Percentiles rank a stretch among this genome's conserved stretches.
phyloP scores from a whole-genome alignment of 257 asterid genomes.

The Solanum corneliomulleri region DNA sequence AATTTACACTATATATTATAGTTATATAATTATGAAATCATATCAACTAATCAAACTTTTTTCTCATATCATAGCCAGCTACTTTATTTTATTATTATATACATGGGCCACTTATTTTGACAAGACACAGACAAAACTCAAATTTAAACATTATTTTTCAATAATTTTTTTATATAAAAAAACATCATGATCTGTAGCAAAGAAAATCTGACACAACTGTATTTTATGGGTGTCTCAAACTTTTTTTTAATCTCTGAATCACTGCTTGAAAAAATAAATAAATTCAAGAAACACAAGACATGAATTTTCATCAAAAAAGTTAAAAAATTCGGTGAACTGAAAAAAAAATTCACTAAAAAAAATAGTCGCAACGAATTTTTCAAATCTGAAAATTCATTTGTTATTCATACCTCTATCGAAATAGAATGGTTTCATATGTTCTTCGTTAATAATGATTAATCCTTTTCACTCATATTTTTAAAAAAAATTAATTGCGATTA shows the following conservation, averaged over 20 bases:
- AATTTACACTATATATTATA: conserved; percentile 1
- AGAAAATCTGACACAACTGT: conserved; percentile 27
- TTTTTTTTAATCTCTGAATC: conserved; percentile 21
- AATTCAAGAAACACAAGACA: conserved; percentile 20
- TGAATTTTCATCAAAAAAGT: background rate
- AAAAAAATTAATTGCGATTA: background rate
- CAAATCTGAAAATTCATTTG: background rate
- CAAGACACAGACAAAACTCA: conserved; percentile 47
- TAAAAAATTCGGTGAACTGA: background rate
- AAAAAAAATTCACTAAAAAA: background rate
- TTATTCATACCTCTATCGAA: background rate
- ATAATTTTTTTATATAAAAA: background rate
- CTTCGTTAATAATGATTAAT: background rate
- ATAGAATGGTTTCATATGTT: background rate
- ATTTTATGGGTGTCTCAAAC: conserved; percentile 10
- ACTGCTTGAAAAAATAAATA: conserved; percentile 11
- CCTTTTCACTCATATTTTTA: background rate
- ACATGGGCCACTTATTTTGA: conserved; percentile 22
- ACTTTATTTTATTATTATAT: background rate
- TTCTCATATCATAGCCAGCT: background rate
- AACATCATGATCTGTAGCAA: conserved; percentile 10
- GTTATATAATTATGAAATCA: conserved; percentile 21
- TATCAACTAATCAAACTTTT: conserved; percentile 26
- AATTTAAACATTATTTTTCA: background rate
- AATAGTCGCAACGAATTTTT: background rate